Evolutionary conservation across 208 protist species (phyloP).

Genomic region (Dictyostelium gargantuum): DNA sequence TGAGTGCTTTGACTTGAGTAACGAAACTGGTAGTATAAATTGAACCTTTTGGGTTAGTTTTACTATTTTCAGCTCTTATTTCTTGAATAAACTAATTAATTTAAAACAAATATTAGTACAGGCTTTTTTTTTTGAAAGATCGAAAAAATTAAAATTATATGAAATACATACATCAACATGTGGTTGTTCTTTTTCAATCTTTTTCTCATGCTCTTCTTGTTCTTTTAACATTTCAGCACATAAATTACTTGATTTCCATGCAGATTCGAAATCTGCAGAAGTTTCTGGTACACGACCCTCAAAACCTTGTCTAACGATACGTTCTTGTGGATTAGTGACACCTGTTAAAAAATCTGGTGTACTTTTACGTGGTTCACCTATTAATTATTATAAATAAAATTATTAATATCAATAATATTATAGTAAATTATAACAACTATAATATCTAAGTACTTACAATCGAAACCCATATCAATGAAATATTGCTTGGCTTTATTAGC

Average conservation of each 20-base stretch:
- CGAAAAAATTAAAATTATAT: no score
- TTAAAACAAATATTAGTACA: no score
- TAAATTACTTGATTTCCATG: not conserved
- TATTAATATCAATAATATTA: no score
- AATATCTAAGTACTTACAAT: no score
- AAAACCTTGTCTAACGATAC: slow-evolving; percentile 14
- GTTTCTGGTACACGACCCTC: slow-evolving; percentile 23
- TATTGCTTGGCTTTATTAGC: slow-evolving; percentile 32
- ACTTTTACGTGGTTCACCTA: slow-evolving; percentile 46
- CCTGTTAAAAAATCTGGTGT: slow-evolving; percentile 67
- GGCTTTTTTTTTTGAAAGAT: no score
- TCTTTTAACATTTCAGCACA: not conserved
- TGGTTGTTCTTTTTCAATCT: slow-evolving; percentile 50
- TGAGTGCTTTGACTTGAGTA: slow-evolving; percentile 15
- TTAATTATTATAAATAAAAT: no score
- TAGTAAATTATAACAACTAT: no score
- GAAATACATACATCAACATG: no score
- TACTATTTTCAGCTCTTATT: slow-evolving; percentile 20
- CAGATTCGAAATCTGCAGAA: not conserved
- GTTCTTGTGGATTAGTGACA: slow-evolving; percentile 63
- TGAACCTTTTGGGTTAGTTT: not conserved
- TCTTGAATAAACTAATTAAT: slow-evolving; percentile 43
- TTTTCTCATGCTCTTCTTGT: slow-evolving; percentile 1
- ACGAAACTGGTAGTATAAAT: slow-evolving; percentile 31
- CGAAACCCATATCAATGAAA: slow-evolving; percentile 46